A percentile compares a stretch with the other conserved stretches of the same genome.
Evolutionary conservation across 768 basidiomycete species (phyloP).

Genomic region (Xerocomus brunneocitrinus): DNA sequence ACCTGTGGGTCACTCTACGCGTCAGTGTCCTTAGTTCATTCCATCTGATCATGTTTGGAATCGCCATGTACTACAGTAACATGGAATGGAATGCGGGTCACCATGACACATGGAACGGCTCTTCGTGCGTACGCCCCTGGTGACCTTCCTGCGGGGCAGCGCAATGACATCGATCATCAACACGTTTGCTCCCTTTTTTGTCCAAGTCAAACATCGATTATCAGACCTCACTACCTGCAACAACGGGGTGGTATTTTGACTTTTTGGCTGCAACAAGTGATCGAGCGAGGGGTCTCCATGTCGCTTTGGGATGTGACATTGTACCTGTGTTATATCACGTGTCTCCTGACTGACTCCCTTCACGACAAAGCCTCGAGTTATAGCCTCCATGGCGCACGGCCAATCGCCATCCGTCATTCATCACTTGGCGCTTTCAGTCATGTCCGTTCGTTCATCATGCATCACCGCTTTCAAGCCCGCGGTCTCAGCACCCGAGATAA

Average conservation of each 20-base stretch:
- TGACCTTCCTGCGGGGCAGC: neutral
- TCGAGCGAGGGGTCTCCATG: neutral
- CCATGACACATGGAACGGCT: neutral
- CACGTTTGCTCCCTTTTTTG: neutral
- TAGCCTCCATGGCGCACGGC: neutral
- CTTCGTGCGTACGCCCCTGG: neutral
- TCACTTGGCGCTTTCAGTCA: neutral
- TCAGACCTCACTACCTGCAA: neutral
- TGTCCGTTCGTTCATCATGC: neutral
- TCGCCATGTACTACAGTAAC: neutral
- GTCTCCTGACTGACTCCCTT: neutral
- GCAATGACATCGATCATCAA: neutral
- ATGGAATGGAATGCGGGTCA: conserved; percentile 4
- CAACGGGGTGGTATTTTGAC: neutral
- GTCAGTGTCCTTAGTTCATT: neutral
- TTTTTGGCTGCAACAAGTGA: neutral
- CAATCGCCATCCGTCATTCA: neutral
- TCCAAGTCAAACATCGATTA: neutral
- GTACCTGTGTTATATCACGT: neutral
- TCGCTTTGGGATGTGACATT: neutral
- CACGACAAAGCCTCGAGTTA: neutral
- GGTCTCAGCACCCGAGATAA: neutral
- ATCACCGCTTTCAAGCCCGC: neutral
- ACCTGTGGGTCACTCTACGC: neutral
- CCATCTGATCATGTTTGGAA: neutral